phyloP scores from a whole-genome alignment of 2,329 filamentous ascomycete species.

The Fusarium sp. region DNA sequence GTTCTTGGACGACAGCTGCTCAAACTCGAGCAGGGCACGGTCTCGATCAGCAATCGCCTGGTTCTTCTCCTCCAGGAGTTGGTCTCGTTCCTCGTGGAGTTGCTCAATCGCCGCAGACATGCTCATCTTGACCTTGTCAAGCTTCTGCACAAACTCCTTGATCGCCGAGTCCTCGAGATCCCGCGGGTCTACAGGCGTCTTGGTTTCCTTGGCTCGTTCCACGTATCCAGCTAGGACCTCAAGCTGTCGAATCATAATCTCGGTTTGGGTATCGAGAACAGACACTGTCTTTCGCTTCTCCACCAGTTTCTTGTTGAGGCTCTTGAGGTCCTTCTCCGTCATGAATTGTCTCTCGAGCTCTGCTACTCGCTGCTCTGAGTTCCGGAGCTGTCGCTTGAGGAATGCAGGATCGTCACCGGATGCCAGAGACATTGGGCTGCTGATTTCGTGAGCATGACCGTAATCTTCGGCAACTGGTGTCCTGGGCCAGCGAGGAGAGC shows the following conservation, averaged over 20 bases:
- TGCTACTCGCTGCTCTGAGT: slow-evolving; percentile 84
- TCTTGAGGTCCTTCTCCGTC: slow-evolving; percentile 74
- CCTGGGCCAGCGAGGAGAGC: slow-evolving; percentile 77
- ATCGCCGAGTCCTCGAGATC: slow-evolving; percentile 91
- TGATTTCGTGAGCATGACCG: slow-evolving; percentile 69
- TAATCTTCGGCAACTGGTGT: slow-evolving; percentile 72
- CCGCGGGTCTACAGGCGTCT: slow-evolving; percentile 81
- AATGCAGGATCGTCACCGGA: slow-evolving; percentile 74
- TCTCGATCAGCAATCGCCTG: slow-evolving; percentile 88
- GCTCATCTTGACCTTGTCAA: slow-evolving; percentile 70
- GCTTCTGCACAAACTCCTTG: slow-evolving; percentile 86
- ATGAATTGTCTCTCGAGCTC: slow-evolving; percentile 86
- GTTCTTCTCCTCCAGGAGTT: slow-evolving; percentile 86
- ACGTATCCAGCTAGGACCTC: slow-evolving; percentile 91
- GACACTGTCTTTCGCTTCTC: slow-evolving; percentile 98
- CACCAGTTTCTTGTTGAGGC: slow-evolving; percentile 86
- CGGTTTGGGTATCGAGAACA: slow-evolving; percentile 91
- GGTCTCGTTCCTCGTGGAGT: slow-evolving; percentile 78
- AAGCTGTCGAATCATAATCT: slow-evolving; percentile 93
- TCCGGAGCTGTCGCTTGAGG: slow-evolving; percentile 81
- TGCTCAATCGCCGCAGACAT: slow-evolving; percentile 71
- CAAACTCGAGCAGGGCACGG: slow-evolving; percentile 93
- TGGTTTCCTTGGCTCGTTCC: slow-evolving; percentile 85
- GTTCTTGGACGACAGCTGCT: slow-evolving; percentile 94
- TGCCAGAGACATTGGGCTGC: slow-evolving; percentile 76